Evolutionary conservation across 352 stramenopile species (phyloP).

Genomic region (Globisporangium sylvaticum): DNA sequence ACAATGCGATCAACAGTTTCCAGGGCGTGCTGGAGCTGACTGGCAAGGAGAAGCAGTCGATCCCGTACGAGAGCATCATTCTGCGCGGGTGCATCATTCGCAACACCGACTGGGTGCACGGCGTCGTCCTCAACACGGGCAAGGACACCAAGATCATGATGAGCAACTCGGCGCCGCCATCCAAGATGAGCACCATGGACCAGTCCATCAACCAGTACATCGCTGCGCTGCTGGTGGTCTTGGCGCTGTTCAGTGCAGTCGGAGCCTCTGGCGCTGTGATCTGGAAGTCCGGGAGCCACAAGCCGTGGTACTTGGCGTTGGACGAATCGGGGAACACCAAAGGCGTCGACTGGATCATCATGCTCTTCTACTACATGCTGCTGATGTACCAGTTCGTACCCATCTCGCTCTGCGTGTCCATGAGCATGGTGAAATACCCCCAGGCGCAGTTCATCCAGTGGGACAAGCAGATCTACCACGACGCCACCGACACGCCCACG

Average conservation of each 20-base stretch:
- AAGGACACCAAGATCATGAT: constrained; percentile 93
- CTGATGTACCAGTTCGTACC: constrained; percentile 97
- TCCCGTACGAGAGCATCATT: constrained; percentile 85
- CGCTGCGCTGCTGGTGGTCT: constrained; percentile 52
- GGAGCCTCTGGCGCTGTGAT: constrained; percentile 55
- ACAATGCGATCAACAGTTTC: constrained; percentile 90
- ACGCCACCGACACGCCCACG: constrained; percentile 82
- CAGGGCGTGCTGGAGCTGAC: constrained; percentile 79
- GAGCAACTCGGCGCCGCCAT: constrained; percentile 73
- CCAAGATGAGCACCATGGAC: constrained; percentile 88
- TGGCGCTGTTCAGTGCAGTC: constrained; percentile 60
- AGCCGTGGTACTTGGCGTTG: constrained; percentile 58
- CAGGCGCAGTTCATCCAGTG: constrained; percentile 94
- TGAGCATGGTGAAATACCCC: constrained; percentile 94
- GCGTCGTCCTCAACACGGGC: constrained; percentile 92
- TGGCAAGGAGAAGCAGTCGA: constrained; percentile 44
- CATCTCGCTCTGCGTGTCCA: constrained; percentile 96
- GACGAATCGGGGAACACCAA: constrained; percentile 26
- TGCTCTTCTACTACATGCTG: constrained; percentile 93
- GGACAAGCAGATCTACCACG: constrained; percentile 93
- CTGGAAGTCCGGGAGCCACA: constrained; percentile 42
- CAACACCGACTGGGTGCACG: constrained; percentile 91
- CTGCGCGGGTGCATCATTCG: constrained; percentile 89
- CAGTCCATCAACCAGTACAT: constrained; percentile 81
- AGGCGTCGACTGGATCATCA: constrained; percentile 64